Percentiles rank a stretch among this genome's conserved stretches.
These are phyloP conservation scores for Penicillium sclerotigenum DNA, from an alignment of 2,329 filamentous ascomycete genomes.

Conservation along the genomic window DNA sequence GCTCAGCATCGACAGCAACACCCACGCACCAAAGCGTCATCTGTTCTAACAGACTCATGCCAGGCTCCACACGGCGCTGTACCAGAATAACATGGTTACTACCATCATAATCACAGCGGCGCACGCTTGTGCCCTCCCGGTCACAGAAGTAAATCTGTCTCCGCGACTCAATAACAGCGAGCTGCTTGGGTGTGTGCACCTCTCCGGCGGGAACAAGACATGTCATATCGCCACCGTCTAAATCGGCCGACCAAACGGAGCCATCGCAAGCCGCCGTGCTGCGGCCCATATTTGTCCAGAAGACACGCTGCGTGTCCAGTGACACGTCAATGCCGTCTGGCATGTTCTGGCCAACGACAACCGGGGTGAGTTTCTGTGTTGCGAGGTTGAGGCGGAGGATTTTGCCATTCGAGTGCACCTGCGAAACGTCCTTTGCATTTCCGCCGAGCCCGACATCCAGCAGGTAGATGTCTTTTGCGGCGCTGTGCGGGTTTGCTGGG, in stretches of 20 bases:
- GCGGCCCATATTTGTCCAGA: conserved; percentile 53
- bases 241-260: conserved; percentile 44
- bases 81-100: conserved; percentile 39
- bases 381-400: conserved; percentile 15
- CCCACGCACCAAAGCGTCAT: conserved; percentile 56
- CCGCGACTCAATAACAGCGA: conserved; percentile 28
- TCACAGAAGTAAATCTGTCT: conserved; percentile 44
- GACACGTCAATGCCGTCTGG: conserved; percentile 49
- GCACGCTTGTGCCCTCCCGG: conserved; percentile 43
- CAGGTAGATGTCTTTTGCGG: conserved; percentile 18
- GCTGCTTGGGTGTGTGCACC: conserved; percentile 51
- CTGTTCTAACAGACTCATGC: conserved; percentile 15
- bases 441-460: conserved; percentile 26
- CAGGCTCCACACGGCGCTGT: conserved; percentile 24
- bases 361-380: conserved; percentile 13
- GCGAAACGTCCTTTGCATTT: conserved; percentile 16
- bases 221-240: conserved; percentile 49
- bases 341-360: conserved; percentile 22
- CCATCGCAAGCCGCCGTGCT: conserved; percentile 40
- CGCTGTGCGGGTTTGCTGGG: conserved; percentile 5
- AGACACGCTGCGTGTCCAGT: conserved; percentile 36
- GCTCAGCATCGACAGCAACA: conserved; percentile 46
- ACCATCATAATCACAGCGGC: conserved; percentile 38
- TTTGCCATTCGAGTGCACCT: conserved; percentile 18
- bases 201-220: conserved; percentile 45